phyloP scores from a whole-genome alignment of 2,329 filamentous ascomycete species.

The Botrytis deweyae region DNA sequence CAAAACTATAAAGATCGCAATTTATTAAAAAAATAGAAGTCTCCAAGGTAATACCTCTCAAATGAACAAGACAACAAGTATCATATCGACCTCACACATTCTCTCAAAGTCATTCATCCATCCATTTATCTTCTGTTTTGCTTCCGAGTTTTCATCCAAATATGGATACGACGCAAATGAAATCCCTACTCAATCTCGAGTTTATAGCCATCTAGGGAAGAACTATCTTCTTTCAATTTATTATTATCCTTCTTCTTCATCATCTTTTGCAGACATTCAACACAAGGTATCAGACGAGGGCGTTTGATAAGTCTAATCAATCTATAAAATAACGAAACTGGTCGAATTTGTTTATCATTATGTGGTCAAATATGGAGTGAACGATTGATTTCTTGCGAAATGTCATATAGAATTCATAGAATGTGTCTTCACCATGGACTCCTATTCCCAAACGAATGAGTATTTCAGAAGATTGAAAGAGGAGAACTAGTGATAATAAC shows the following conservation, averaged over 20 bases:
- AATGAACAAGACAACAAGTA: background rate
- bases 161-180: rapidly evolving
- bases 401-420: background rate
- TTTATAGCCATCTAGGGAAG: no score
- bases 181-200: rapidly evolving
- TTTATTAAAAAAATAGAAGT: background rate
- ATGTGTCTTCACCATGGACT: background rate
- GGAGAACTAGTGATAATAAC: rapidly evolving
- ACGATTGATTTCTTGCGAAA: background rate
- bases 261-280: background rate
- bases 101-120: background rate
- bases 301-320: background rate
- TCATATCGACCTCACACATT: background rate
- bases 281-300: rapidly evolving
- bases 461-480: background rate
- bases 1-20: background rate
- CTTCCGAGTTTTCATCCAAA: background rate
- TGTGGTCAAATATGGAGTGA: background rate
- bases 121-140: no score
- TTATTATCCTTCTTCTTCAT: no score
- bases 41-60: no score
- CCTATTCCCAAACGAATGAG: background rate
- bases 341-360: rapidly evolving
- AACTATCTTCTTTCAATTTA: no score
- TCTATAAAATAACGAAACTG: rapidly evolving